Percentiles rank a stretch among this genome's conserved stretches.
Conservation (phyloP, 2,329 filamentous ascomycete species). For the Colletotrichum orchidophilum region DNA sequence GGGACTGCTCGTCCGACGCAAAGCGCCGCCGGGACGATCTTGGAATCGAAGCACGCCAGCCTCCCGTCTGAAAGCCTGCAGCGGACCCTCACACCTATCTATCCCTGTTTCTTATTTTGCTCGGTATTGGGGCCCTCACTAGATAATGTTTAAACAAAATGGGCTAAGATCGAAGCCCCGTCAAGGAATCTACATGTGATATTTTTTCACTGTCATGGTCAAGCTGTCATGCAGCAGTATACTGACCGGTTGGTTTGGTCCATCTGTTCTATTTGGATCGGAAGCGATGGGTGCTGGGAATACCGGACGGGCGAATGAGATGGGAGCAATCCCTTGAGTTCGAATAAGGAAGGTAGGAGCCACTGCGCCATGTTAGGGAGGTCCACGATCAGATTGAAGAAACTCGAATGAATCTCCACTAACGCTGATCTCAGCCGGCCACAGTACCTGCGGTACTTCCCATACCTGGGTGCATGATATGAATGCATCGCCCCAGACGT, state of each 20-base stretch:
- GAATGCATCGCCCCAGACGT: not conserved
- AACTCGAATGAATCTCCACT: not conserved
- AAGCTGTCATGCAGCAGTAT: not conserved
- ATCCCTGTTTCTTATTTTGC: not conserved
- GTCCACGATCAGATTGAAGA: not conserved
- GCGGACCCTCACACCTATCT: not conserved
- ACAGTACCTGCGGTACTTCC: not conserved
- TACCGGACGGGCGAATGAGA: not conserved
- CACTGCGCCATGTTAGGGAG: not conserved
- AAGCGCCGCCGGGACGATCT: not conserved
- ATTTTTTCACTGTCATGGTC: not conserved
- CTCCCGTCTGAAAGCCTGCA: not conserved
- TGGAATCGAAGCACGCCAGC: not conserved
- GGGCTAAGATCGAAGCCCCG: not conserved
- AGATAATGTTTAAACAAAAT: not conserved
- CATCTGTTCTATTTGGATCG: not conserved
- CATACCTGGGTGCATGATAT: not conserved
- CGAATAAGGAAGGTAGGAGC: not conserved
- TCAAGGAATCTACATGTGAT: not conserved
- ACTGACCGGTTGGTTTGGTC: not conserved
- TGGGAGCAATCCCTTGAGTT: not conserved
- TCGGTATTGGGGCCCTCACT: not conserved
- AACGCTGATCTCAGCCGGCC: not conserved
- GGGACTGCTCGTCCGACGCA: slow-evolving; percentile 3
- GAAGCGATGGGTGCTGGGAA: not conserved